Evolutionary conservation across 108 stramenopile genomes (phyloP).

Genomic region (Fragilariopsis cylindrus): DNA sequence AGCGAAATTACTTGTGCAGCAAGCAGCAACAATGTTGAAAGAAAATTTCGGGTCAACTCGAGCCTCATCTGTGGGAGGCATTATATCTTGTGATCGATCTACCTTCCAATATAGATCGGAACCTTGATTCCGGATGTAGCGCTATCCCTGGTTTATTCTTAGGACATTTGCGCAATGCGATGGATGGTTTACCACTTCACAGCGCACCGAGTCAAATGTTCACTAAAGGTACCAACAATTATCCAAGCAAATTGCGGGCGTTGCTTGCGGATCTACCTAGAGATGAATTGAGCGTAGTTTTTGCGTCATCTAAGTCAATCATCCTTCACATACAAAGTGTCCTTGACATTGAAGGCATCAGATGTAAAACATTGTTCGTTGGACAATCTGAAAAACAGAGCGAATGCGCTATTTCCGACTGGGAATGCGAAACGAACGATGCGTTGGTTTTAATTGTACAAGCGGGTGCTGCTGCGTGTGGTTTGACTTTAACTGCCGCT

Average conservation of each 20-base stretch:
- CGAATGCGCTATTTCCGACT: conserved; percentile 35
- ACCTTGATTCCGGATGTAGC: conserved; percentile 15
- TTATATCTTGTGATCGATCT: conserved; percentile 44
- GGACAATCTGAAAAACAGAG: conserved; percentile 37
- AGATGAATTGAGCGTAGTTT: conserved; percentile 48
- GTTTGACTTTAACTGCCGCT: conserved; percentile 68
- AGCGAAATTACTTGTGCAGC: conserved; percentile 25
- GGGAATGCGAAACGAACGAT: conserved; percentile 18
- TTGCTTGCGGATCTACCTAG: conserved; percentile 40
- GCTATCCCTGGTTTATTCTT: conserved; percentile 47
- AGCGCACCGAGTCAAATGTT: not conserved
- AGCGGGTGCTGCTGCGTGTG: conserved; percentile 62
- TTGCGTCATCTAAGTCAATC: conserved; percentile 35
- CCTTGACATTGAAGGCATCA: conserved; percentile 21
- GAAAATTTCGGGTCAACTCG: conserved; percentile 43
- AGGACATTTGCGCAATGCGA: conserved; percentile 27
- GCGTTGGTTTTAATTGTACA: conserved; percentile 46
- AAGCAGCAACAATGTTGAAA: conserved; percentile 41
- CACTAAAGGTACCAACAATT: not conserved
- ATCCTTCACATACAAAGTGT: conserved; percentile 36
- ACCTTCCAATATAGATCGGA: conserved; percentile 28
- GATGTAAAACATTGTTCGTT: conserved; percentile 26
- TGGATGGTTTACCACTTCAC: conserved; percentile 18
- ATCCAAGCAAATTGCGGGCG: conserved; percentile 49
- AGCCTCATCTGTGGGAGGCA: conserved; percentile 40